phyloP scores from a whole-genome alignment of 352 stramenopile genomes.

The Globisporangium sylvaticum region DNA sequence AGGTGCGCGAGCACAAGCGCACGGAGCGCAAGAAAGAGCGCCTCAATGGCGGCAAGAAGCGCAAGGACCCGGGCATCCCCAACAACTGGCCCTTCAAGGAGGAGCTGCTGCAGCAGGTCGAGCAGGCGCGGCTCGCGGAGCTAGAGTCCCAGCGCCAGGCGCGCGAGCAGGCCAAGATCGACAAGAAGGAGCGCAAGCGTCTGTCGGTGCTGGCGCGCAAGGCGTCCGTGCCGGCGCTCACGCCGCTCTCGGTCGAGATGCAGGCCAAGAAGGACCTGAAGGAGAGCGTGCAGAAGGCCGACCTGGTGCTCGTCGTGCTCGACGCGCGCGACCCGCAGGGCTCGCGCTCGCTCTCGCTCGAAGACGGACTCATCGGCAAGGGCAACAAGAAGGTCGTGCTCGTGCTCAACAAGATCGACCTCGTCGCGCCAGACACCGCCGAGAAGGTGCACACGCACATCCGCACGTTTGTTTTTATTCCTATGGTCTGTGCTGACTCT shows the following conservation, averaged over 20 bases:
- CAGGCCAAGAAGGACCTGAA: constrained; percentile 81
- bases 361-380: constrained; percentile 93
- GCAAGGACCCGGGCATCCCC: constrained; percentile 97
- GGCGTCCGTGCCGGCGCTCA: constrained; percentile 30
- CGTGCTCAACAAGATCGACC: constrained; percentile 99
- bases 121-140: constrained; percentile 76
- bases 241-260: constrained; percentile 67
- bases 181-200: constrained; percentile 69
- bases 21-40: constrained; percentile 93
- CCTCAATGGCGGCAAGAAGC: constrained; percentile 88
- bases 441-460: constrained; percentile 55
- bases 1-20: constrained; percentile 92
- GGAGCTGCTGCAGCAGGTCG: constrained; percentile 85
- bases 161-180: constrained; percentile 54
- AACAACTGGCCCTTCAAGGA: constrained; percentile 99
- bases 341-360: constrained; percentile 90
- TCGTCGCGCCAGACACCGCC: constrained; percentile 87
- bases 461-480: neutral
- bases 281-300: constrained; percentile 51
- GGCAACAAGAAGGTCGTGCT: constrained; percentile 95
- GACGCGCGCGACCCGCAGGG: constrained; percentile 98
- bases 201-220: constrained; percentile 28
- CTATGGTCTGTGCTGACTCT: constrained; percentile 22
- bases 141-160: constrained; percentile 56
- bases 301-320: constrained; percentile 87